Evolutionary conservation across 1,139 yeast genomes (phyloP).

Genomic region (Blastobotrys raffinosifermentans): DNA sequence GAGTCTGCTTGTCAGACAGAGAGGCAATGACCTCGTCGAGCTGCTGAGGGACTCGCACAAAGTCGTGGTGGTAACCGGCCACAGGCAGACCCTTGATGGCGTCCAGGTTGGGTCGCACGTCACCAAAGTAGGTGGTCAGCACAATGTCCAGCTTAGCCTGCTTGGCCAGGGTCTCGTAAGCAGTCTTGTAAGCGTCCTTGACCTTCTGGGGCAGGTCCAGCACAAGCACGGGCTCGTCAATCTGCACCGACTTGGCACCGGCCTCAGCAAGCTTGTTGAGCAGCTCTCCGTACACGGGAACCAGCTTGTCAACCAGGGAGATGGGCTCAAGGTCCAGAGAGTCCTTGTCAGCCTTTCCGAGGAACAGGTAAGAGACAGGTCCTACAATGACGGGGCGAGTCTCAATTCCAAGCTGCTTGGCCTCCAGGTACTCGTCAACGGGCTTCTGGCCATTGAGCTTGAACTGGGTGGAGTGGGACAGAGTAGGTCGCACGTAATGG

Average conservation of each 20-base stretch:
- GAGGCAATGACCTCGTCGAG: constrained; percentile 72
- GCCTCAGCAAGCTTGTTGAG: constrained; percentile 83
- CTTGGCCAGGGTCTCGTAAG: constrained; percentile 65
- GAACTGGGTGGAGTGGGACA: constrained; percentile 91
- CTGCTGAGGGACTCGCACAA: constrained; percentile 95
- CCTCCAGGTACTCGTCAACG: constrained; percentile 95
- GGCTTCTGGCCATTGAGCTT: constrained; percentile 96
- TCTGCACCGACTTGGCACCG: constrained; percentile 93
- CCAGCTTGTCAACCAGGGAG: constrained; percentile 74
- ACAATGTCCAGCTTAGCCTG: constrained; percentile 69
- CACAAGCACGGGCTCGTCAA: constrained; percentile 95
- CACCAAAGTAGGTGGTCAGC: constrained; percentile 94
- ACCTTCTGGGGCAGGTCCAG: constrained; percentile 84
- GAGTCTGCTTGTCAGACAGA: constrained; percentile 60
- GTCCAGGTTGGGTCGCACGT: constrained; percentile 90
- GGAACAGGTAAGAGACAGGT: constrained; percentile 88
- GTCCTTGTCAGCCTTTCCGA: constrained; percentile 98
- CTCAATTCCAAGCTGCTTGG: constrained; percentile 90
- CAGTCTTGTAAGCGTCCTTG: constrained; percentile 79
- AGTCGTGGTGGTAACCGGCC: constrained; percentile 94
- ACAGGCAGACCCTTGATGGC: constrained; percentile 90
- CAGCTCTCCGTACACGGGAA: constrained; percentile 89
- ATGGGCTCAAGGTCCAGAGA: constrained; percentile 93
- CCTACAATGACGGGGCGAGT: constrained; percentile 97
- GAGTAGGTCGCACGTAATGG: constrained; percentile 99